Percentiles rank a stretch among this genome's conserved stretches.
Evolutionary conservation across 2,329 filamentous ascomycete species (phyloP).

Genomic region (Ophiostoma pallidulum): DNA sequence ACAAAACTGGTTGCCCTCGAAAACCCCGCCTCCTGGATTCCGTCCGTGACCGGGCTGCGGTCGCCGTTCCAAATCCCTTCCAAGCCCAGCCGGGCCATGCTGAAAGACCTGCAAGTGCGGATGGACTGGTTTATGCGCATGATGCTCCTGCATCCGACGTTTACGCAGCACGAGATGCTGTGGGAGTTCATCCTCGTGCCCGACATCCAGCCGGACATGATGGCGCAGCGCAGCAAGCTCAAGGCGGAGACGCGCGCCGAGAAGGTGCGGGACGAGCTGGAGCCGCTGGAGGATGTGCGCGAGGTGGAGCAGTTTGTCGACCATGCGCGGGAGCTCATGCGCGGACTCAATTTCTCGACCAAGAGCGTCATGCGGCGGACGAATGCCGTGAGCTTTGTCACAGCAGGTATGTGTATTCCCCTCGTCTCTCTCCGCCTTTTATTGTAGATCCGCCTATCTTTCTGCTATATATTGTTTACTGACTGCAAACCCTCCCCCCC

Average conservation of each 20-base stretch:
- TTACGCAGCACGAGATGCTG: slow-evolving; percentile 90
- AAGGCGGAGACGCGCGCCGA: slow-evolving; percentile 79
- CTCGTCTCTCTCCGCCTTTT: neutral
- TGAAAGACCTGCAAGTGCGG: slow-evolving; percentile 78
- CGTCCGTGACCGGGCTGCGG: slow-evolving; percentile 63
- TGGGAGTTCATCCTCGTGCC: slow-evolving; percentile 99
- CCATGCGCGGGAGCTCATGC: slow-evolving; percentile 81
- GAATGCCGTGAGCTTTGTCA: slow-evolving; percentile 59
- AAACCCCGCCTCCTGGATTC: slow-evolving; percentile 92
- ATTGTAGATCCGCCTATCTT: neutral
- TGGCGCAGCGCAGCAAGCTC: slow-evolving; percentile 75
- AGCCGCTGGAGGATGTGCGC: slow-evolving; percentile 70
- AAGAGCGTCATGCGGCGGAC: slow-evolving; percentile 73
- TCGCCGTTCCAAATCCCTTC: slow-evolving; percentile 91
- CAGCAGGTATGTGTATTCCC: slow-evolving; percentile 39
- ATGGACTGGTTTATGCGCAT: slow-evolving; percentile 84
- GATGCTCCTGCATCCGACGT: slow-evolving; percentile 80
- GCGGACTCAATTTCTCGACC: slow-evolving; percentile 72
- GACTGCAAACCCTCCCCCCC: no score
- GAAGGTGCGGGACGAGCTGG: slow-evolving; percentile 79
- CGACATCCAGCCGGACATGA: slow-evolving; percentile 81
- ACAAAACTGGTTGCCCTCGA: slow-evolving; percentile 75
- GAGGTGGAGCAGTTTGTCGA: slow-evolving; percentile 92
- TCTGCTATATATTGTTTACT: neutral
- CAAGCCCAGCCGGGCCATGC: slow-evolving; percentile 74